These are phyloP conservation scores for Globomyces pollinis-pini DNA, from an alignment of 192 early-diverging fungal species.

Conservation along the genomic window DNA sequence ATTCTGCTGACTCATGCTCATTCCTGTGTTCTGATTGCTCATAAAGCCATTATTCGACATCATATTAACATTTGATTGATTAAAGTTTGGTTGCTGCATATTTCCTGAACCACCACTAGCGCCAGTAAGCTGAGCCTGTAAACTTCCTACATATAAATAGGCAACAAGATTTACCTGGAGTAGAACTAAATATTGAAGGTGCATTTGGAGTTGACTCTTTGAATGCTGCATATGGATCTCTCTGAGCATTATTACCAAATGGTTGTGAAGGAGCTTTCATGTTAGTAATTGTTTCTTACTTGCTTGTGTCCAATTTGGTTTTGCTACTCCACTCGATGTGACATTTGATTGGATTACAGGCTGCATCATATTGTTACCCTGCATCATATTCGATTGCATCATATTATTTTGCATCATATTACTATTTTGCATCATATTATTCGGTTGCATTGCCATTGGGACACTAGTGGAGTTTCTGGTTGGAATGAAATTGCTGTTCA, in stretches of 20 bases:
- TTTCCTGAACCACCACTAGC: neutral
- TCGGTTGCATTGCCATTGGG: neutral
- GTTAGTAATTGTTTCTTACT: constrained; percentile 5
- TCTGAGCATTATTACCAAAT: neutral
- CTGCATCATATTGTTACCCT: neutral
- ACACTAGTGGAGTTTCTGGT: constrained; percentile 8
- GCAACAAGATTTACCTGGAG: neutral
- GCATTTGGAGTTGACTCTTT: constrained; percentile 15
- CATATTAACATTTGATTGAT: neutral
- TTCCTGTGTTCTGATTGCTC: too few species aligned
- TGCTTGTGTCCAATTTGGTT: constrained; percentile 6
- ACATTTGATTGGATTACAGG: neutral
- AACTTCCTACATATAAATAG: neutral
- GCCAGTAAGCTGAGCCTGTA: neutral
- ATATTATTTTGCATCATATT: neutral
- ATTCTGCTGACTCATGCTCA: neutral
- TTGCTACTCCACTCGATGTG: neutral
- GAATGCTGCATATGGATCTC: constrained; percentile 24
- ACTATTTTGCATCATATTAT: neutral
- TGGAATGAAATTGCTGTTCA: constrained; percentile 14
- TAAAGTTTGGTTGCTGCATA: neutral
- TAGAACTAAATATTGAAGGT: constrained; percentile 15
- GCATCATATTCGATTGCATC: too few species aligned
- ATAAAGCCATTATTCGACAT: too few species aligned
- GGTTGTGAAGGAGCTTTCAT: constrained; percentile 7